These are phyloP conservation scores for Fomitiporia mediterranea DNA, from an alignment of 1,284 basidiomycete genomes.

Conservation along the genomic window DNA sequence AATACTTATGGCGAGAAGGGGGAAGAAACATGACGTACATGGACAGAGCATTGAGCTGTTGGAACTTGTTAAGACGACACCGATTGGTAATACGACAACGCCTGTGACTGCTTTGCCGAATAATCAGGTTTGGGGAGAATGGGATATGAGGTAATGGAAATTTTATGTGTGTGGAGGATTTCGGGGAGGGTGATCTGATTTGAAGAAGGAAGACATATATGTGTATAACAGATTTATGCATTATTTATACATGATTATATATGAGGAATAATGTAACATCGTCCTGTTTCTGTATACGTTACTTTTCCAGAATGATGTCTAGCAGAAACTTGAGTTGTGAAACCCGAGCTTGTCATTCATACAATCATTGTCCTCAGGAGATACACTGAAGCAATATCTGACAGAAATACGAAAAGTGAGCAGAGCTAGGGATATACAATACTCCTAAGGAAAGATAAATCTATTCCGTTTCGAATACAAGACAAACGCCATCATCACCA, in stretches of 20 bases:
- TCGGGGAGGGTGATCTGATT: no score
- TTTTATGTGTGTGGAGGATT: neutral
- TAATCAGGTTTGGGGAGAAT: conserved; percentile 59
- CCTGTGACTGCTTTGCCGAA: conserved; percentile 23
- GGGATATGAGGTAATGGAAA: conserved; percentile 55
- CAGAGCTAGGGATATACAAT: neutral
- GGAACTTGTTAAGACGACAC: conserved; percentile 65
- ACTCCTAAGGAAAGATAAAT: neutral
- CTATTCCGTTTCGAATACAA: conserved; percentile 68
- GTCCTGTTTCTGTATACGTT: no score
- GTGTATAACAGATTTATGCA: neutral
- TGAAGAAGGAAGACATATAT: neutral
- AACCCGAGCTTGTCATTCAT: no score
- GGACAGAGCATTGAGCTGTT: conserved; percentile 58
- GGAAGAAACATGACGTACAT: conserved; percentile 50
- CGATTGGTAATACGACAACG: conserved; percentile 34
- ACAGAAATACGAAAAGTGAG: neutral
- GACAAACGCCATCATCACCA: conserved; percentile 80
- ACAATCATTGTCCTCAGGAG: no score
- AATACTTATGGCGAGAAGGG: conserved; percentile 50
- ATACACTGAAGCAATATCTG: no score
- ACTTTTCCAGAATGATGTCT: no score
- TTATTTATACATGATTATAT: no score
- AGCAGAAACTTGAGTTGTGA: no score
- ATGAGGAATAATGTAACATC: no score